Base-by-base conservation (phyloP, 2,329 filamentous ascomycete species). In the Leptographium lundbergii region DNA sequence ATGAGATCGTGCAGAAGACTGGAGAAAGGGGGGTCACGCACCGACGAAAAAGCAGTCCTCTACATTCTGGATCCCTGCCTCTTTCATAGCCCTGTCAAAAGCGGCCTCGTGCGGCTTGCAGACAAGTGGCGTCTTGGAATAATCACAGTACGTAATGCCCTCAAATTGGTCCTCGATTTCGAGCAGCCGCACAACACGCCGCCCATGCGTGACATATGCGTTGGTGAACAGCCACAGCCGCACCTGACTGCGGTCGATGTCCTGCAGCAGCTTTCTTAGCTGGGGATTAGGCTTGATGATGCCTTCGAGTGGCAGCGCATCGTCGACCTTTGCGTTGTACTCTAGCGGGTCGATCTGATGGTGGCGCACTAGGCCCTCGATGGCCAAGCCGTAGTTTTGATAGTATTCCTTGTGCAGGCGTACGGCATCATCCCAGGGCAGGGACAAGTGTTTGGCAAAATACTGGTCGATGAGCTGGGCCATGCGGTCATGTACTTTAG, bases 171-270 rank as follows among this genome's bases (percentile, higher is more conserved):
- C 89, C 1, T 95, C 91, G 27, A 99, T 77, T 2, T 81, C 85
- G 2, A 99, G 77, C 24, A 99, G 75, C 61, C 80, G 84, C 14
- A 96, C 84, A 0, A 99, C 94, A 50, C 91, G 77, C 67, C 82
- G 85, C 36, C 84, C 94, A 68, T 99, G 94, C 39, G 79, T 97
- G 63, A 95, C 77, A 67, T 99, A 96, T 25, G 95, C 94, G 68
- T 99, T 99, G 2, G 95, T 99, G 67, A 99, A 87, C 2, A 99
- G 82, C 94, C 95, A 99, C 34, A 91, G 76, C 63, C 84, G 90
- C 63, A 96, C 88, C 70, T 95, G 95, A 67, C 76, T 81, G 61
- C 73, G 86, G 72, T 99, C 91, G 58, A 99, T 85, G 64, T 91
- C 88, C 70, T 87, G 77, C 6, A 99, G 82, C 53, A 99, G 73